phyloP scores from a whole-genome alignment of 352 stramenopile species.

The Phytopythium mirpurense region DNA sequence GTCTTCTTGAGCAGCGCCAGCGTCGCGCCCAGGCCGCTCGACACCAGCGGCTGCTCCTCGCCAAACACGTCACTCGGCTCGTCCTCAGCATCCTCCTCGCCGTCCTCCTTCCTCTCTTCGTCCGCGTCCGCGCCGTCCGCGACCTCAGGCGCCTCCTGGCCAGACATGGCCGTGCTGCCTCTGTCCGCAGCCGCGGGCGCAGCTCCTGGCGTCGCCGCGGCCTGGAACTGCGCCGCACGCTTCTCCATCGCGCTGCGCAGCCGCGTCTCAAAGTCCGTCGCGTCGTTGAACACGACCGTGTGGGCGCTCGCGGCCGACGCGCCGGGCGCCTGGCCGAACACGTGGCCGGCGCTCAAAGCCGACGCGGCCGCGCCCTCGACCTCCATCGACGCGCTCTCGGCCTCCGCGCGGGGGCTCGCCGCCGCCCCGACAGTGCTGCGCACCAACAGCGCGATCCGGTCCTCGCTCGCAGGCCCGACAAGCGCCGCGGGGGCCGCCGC shows the following conservation, averaged over 20 bases:
- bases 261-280: slow-evolving; percentile 76
- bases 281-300: slow-evolving; percentile 77
- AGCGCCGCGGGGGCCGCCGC: background rate
- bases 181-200: background rate
- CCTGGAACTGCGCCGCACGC: slow-evolving; percentile 49
- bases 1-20: slow-evolving; percentile 91
- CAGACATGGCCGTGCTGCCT: background rate
- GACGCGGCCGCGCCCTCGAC: too few species aligned
- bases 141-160: background rate
- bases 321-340: slow-evolving; percentile 43
- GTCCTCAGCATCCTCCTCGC: slow-evolving; percentile 39
- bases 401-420: slow-evolving; percentile 7
- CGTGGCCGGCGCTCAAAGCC: slow-evolving; percentile 19
- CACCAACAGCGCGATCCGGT: slow-evolving; percentile 55
- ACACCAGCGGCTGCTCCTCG: slow-evolving; percentile 81
- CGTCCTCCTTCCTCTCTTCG: slow-evolving; percentile 33
- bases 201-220: slow-evolving; percentile 7
- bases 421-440: slow-evolving; percentile 28
- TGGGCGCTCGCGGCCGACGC: slow-evolving; percentile 24
- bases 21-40: slow-evolving; percentile 87
- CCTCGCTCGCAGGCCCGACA: slow-evolving; percentile 31
- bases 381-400: too few species aligned
- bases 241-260: slow-evolving; percentile 76
- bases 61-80: slow-evolving; percentile 59
- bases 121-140: slow-evolving; percentile 9